These are phyloP conservation scores for Penicillium cataractarum DNA, from an alignment of 495 filamentous ascomycete species.

Conservation along the genomic window DNA sequence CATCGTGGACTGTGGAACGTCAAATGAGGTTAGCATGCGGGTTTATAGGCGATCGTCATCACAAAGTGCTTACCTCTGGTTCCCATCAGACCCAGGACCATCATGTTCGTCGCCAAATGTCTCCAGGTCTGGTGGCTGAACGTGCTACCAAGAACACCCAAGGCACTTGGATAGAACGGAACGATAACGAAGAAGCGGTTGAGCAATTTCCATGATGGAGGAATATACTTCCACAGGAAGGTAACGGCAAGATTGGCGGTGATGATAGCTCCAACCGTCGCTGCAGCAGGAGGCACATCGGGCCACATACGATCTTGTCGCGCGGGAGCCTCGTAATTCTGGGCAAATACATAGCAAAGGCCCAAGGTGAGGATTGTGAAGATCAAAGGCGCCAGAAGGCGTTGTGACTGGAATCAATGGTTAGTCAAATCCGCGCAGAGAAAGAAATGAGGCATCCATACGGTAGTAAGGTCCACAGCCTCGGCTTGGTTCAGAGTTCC, in stretches of 20 bases:
- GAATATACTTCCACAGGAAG: slow-evolving; percentile 63
- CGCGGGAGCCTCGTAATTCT: slow-evolving; percentile 65
- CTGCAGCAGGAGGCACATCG: slow-evolving; percentile 74
- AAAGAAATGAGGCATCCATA: slow-evolving; percentile 21
- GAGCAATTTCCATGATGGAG: slow-evolving; percentile 70
- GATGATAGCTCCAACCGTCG: slow-evolving; percentile 72
- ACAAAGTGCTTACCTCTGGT: slow-evolving; percentile 45
- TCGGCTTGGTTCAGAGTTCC: slow-evolving; percentile 41
- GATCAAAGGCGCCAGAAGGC: slow-evolving; percentile 66
- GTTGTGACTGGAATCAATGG: slow-evolving; percentile 44
- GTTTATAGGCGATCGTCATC: not conserved
- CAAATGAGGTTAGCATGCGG: slow-evolving; percentile 2
- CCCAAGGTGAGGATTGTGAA: slow-evolving; percentile 56
- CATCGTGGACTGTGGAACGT: slow-evolving; percentile 67
- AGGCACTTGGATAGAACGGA: slow-evolving; percentile 66
- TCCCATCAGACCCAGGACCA: slow-evolving; percentile 61
- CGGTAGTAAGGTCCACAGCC: slow-evolving; percentile 38
- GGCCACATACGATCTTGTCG: slow-evolving; percentile 66
- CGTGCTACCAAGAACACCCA: slow-evolving; percentile 66
- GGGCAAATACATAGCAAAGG: slow-evolving; percentile 56
- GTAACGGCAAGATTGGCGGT: slow-evolving; percentile 65
- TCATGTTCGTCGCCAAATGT: slow-evolving; percentile 77
- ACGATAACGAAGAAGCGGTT: slow-evolving; percentile 79
- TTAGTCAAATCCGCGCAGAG: slow-evolving; percentile 1
- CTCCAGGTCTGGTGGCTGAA: slow-evolving; percentile 75